Percentiles rank a stretch among this genome's conserved stretches.
Conservation (phyloP, 768 basidiomycete species). For the Lactarius pseudohatsudake region DNA sequence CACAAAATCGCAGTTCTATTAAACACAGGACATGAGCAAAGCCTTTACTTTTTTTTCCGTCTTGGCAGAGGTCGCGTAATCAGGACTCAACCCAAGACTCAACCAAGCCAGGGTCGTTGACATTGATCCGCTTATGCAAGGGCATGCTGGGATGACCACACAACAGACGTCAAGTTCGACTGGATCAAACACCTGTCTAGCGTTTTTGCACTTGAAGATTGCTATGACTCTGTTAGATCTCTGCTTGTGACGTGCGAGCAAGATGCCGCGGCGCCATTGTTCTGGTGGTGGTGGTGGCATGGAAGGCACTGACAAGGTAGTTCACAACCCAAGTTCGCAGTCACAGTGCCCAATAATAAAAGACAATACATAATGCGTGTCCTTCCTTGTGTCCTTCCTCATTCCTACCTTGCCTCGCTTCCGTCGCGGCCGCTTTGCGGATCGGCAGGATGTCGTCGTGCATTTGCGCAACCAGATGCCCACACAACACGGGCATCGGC, state of each 20-base stretch:
- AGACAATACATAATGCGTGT: not conserved
- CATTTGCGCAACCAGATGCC: not conserved
- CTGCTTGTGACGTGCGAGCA: not conserved
- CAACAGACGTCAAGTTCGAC: not conserved
- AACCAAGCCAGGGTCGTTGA: not conserved
- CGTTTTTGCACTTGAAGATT: no score
- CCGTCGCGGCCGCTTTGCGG: not conserved
- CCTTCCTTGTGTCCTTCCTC: not conserved
- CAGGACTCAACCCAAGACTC: no score
- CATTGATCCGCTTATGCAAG: no score
- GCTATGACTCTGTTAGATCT: not conserved
- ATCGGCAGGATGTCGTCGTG: not conserved
- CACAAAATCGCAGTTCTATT: no score
- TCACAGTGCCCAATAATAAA: not conserved
- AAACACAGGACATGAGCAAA: no score
- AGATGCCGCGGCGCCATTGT: not conserved
- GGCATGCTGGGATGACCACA: not conserved
- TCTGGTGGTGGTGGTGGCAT: not conserved
- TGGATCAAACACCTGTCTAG: not conserved
- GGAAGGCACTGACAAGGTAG: not conserved
- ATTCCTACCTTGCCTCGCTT: not conserved
- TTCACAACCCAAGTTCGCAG: not conserved
- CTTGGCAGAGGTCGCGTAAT: no score
- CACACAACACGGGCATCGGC: not conserved
- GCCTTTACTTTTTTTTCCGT: no score